Evolutionary conservation across 2,329 filamentous ascomycete genomes (phyloP).

Genomic region (Verticillium alfalfae): DNA sequence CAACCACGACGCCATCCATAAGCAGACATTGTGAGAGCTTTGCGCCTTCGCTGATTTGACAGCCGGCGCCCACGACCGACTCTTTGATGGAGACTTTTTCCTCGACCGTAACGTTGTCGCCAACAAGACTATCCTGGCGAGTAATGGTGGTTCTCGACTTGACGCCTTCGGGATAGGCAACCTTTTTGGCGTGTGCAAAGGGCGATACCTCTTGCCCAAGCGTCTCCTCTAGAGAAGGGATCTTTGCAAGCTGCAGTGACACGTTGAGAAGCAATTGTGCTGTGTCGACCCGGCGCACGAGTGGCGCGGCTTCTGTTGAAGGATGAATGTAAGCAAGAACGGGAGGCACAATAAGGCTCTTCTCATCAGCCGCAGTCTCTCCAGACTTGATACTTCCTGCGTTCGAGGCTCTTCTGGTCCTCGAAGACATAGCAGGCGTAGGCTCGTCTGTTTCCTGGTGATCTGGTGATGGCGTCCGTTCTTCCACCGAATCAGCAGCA

Average conservation of each 20-base stretch:
- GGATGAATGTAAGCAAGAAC: constrained; percentile 81
- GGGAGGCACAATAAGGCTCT: constrained; percentile 49
- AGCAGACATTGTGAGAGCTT: constrained; percentile 82
- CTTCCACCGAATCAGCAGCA: constrained; percentile 26
- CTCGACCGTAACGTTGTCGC: constrained; percentile 82
- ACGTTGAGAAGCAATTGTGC: constrained; percentile 74
- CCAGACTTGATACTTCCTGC: constrained; percentile 5
- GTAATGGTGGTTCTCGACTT: constrained; percentile 78
- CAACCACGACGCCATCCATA: constrained; percentile 87
- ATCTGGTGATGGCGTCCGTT: constrained; percentile 18
- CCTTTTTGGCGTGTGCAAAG: constrained; percentile 72
- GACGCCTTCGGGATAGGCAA: constrained; percentile 78
- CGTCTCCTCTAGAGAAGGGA: constrained; percentile 62
- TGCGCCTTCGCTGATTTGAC: constrained; percentile 79
- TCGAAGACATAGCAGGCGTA: not conserved
- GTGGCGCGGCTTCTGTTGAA: constrained; percentile 41
- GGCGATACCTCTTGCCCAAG: constrained; percentile 55
- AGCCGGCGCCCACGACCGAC: constrained; percentile 80
- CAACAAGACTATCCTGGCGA: constrained; percentile 74
- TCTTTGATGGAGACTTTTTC: constrained; percentile 92
- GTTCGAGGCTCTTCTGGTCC: not conserved
- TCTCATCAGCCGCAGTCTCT: constrained; percentile 15
- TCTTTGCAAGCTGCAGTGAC: constrained; percentile 81
- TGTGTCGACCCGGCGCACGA: constrained; percentile 86
- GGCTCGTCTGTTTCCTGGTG: not conserved